Conservation (phyloP, 2,329 filamentous ascomycete species). For the Paecilomyces variotii region DNA sequence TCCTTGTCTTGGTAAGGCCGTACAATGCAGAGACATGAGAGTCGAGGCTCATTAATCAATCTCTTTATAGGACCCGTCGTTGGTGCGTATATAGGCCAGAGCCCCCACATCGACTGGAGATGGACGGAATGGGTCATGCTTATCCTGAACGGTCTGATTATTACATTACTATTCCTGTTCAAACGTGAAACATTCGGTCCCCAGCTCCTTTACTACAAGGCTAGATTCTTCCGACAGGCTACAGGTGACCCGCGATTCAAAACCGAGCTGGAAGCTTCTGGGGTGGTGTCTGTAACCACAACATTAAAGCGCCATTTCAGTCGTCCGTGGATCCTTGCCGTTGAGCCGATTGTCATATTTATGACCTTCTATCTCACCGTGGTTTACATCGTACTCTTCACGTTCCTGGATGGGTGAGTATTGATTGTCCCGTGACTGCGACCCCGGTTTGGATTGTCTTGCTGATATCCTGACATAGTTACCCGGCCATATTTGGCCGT, state of each 20-base stretch:
- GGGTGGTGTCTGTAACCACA: background rate
- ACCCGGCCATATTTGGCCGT: background rate
- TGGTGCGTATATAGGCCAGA: slow-evolving; percentile 36
- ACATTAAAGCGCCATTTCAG: background rate
- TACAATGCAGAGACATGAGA: background rate
- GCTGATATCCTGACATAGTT: background rate
- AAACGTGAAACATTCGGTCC: background rate
- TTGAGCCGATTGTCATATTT: slow-evolving; percentile 10
- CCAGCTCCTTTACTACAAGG: slow-evolving; percentile 1
- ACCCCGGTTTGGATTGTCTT: background rate
- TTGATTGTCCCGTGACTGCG: background rate
- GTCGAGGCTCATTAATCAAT: background rate
- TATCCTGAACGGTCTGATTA: background rate
- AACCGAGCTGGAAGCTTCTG: background rate
- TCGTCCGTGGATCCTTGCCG: slow-evolving; percentile 1
- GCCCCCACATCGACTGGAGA: slow-evolving; percentile 27
- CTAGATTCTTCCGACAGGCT: slow-evolving; percentile 3
- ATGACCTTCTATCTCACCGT: slow-evolving; percentile 13
- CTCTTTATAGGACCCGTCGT: slow-evolving; percentile 28
- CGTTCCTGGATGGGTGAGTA: slow-evolving; percentile 10
- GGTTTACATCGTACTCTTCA: slow-evolving; percentile 16
- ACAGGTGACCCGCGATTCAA: slow-evolving; percentile 4
- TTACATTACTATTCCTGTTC: slow-evolving; percentile 1
- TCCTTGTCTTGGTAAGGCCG: slow-evolving; percentile 17
- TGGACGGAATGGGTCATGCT: slow-evolving; percentile 3